Evolutionary conservation across 1,284 basidiomycete genomes (phyloP), one percentile per base, ranked within the genome.

Genomic region (Heterobasidion irregulare): DNA sequence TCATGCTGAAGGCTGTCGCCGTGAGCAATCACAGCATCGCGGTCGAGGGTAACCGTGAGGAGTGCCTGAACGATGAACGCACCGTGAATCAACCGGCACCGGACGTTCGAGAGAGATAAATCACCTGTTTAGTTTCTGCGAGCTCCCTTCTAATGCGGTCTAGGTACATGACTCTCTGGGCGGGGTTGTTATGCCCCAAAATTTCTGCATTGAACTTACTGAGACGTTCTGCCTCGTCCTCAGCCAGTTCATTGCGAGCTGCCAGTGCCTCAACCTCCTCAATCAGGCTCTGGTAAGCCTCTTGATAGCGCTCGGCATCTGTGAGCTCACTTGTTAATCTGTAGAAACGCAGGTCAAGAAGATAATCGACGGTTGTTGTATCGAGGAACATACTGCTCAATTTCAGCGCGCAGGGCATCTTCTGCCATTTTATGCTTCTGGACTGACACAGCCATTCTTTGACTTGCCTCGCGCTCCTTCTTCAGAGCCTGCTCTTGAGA

Each of bases 121-220:
- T 26, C 26, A 84, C 87, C 69, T 86, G 84, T 66, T 86, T 89
- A 10, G 78, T 76, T 49, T 87, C 85, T 6, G 84, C 78, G 41
- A 89, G 69, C 63, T 89, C 86, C 56, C 73, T 72, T 44, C 86
- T 76, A 58, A 89, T 82, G 55, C 83, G 75, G 57, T 89, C 87
- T 19, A 89, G 80, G 62, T 89, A 89, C 68, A 82, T 73, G 60
- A 89, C 87, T 38, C 82, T 76, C 66, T 89, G 87, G 1, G 83
- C 80, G 6, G 86, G 85, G 64, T 89, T 89, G 34, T 78, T 75
- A 63, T 89, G 87, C 0, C 84, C 78, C 16, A 90, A 68, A 54
- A 90, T 88, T 65, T 89, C 80, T 0, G 87, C 87, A 59, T 91
- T 91, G 71, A 89, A 86, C 63, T 73, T 77, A 64, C 84, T 83